These are phyloP conservation scores for Cystobasidium ongulense DNA, from an alignment of 768 basidiomycete species.

Conservation along the genomic window DNA sequence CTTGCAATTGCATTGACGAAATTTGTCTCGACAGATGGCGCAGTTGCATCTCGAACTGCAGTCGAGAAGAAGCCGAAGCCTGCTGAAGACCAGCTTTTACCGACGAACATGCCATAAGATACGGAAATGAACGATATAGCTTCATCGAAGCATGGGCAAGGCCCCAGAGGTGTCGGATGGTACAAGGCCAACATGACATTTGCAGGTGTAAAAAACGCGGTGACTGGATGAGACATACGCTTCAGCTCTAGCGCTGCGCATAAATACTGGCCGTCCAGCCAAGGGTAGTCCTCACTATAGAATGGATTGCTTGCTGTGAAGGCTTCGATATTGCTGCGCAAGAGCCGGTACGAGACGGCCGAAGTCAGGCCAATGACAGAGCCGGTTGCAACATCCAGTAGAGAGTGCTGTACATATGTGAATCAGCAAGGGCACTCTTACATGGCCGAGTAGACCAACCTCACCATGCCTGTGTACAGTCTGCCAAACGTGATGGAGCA, in stretches of 20 bases:
- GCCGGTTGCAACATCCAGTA: not conserved
- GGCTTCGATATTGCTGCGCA: not conserved
- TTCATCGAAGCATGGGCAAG: constrained; percentile 96
- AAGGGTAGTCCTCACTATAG: not conserved
- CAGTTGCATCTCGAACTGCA: constrained; percentile 14
- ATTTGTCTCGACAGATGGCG: constrained; percentile 20
- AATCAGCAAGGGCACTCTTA: not conserved
- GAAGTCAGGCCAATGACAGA: not conserved
- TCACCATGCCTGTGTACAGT: constrained; percentile 15
- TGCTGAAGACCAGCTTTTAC: constrained; percentile 44
- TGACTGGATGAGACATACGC: not conserved
- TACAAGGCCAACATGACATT: constrained; percentile 63
- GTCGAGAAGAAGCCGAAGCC: constrained; percentile 21
- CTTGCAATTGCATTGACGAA: constrained; percentile 45
- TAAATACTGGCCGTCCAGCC: not conserved
- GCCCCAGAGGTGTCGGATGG: constrained; percentile 86
- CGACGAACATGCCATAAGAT: constrained; percentile 62
- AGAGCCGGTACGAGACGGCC: not conserved
- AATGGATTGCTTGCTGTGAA: not conserved
- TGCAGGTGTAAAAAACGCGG: not conserved
- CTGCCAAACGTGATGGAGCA: constrained; percentile 1
- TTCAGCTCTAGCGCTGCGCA: not conserved
- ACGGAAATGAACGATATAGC: constrained; percentile 87
- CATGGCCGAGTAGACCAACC: not conserved
- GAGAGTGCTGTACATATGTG: not conserved